Base-by-base conservation (phyloP, 805 yeast genomes). In the Candida dendrica region DNA sequence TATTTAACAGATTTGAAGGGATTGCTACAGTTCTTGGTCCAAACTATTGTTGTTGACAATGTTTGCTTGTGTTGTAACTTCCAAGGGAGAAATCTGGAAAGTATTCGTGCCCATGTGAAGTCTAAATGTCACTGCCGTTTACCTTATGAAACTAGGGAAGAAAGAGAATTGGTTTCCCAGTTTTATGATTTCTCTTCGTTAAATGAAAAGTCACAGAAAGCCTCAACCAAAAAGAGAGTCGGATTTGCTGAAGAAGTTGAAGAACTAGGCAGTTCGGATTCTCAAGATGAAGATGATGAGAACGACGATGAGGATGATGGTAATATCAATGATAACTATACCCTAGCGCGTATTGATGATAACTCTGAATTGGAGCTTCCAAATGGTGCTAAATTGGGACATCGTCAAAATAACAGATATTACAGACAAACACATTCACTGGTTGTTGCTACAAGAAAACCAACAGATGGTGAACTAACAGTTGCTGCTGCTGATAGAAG, bases 51-150 rank as follows among this genome's bases (percentile, higher is more conserved):
- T 9, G 71, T 81, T 36, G 96, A 96, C 33, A 81, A 86, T 50
- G 75, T 83, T 49, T 93, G 98, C 60, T 63, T 91, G 37, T 75
- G 78, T 41, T 93, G 99, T 60, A 69, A 71, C 27, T 93, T 81
- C 58, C 84, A 85, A 61, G 98, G 98, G n/a, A 75, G 77, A 47
- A 77, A 79, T 41, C 58, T 91, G 26, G 95, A 86, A 55, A 84
- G 95, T 46, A 89, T 86, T 10, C 80, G 96, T 51, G 93, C 87
- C 35, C 99, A 93, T 61, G 82, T 88, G 84, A 53, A 71, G 4
- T 74, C 84, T 8, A 93, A 93, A 62, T 79, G 88, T 44, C 99
- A 93, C 61, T 84, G 91, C 66, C 76, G 79, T 56, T 73, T 93
- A 46, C 97, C 98, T 1, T 93, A 84, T 62, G 98, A 93, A 53